Base-by-base conservation (phyloP, 176 grass and related monocot genomes). In the Saccharum officinarum region DNA sequence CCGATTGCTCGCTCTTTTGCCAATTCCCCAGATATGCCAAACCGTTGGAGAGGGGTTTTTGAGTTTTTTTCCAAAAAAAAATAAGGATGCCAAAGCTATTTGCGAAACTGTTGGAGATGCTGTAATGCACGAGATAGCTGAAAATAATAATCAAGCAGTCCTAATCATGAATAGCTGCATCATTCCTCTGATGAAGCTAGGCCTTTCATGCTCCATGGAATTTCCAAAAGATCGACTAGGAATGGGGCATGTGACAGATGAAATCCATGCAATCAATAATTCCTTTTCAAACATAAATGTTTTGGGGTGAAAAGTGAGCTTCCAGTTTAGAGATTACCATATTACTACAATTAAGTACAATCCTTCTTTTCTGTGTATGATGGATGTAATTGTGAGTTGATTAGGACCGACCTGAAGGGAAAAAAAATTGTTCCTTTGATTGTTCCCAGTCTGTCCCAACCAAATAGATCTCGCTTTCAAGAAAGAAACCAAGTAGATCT, bases 101-200 rank as follows among this genome's bases (percentile, higher is more conserved):
- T 28, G 28, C 28, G 1, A 28, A 28, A 28, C 28, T 28, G 28
- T 28, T 28, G 28, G 28, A 28, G 28, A 28, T 28, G 28, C 28
- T 28, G n/a, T n/a, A n/a, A 23, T 60, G 37, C 17, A 82, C 1
- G 80, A 82, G 17, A 69, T 20, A 26, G 30, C 46, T 1, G 23
- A 62, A 62, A 40, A 78, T 63, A 34, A 45, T 63, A 34, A 37
- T 36, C 34, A 33, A 75, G 65, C 34, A 17, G 39, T 63, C 34
- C 23, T 41, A 20, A 62, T 28, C 37, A 55, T 76, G 81, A 37
- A 87, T 9, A 74, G 57, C 4, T 88, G 86, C 45, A 46, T 88
- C 12, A 71, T 83, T 25, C 73, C 66, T 22, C 59, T 88, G 22
- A 75, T 85, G 26, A 64, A 89, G 15, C 69, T 89, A 75, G 82